These are phyloP conservation scores for Mycothermus thermophilus DNA, from an alignment of 495 filamentous ascomycete species.

Conservation along the genomic window DNA sequence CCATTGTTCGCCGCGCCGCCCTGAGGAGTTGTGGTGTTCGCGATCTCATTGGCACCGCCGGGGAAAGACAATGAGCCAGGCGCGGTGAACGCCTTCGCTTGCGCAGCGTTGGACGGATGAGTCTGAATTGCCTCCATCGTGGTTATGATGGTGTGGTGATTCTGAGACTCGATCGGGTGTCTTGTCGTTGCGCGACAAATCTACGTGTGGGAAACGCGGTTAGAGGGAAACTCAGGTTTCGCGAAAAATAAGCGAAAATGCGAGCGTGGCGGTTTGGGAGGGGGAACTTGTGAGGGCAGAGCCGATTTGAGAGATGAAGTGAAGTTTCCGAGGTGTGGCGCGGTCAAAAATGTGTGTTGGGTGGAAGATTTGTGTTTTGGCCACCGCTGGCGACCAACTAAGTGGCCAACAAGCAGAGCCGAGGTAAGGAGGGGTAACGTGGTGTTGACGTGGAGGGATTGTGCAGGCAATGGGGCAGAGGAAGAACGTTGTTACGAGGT, in stretches of 20 bases:
- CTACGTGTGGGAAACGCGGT: conserved; percentile 4
- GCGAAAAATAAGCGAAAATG: too few relatives aligned
- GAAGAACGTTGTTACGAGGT: neutral
- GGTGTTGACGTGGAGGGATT: neutral
- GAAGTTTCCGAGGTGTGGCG: too few relatives aligned
- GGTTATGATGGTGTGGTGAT: conserved; percentile 11
- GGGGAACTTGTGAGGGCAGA: too few relatives aligned
- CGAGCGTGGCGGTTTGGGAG: too few relatives aligned
- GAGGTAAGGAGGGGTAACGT: too few relatives aligned
- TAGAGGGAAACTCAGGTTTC: conserved; percentile 4
- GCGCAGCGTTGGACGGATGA: conserved; percentile 72
- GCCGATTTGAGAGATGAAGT: too few relatives aligned
- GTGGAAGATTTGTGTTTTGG: too few relatives aligned
- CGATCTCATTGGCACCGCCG: conserved; percentile 64
- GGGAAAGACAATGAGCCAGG: conserved; percentile 85
- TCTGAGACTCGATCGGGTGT: conserved; percentile 9
- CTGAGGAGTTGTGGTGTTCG: conserved; percentile 45
- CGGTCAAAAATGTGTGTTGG: too few relatives aligned
- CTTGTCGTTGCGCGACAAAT: conserved; percentile 10
- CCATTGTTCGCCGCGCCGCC: conserved; percentile 37
- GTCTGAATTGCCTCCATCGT: conserved; percentile 82
- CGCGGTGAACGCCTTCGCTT: conserved; percentile 84
- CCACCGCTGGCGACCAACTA: too few relatives aligned
- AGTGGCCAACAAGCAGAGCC: neutral
- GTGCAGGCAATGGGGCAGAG: too few relatives aligned